Base-by-base conservation (phyloP, 306 rosid species). In the Aeschynomene evenia region DNA sequence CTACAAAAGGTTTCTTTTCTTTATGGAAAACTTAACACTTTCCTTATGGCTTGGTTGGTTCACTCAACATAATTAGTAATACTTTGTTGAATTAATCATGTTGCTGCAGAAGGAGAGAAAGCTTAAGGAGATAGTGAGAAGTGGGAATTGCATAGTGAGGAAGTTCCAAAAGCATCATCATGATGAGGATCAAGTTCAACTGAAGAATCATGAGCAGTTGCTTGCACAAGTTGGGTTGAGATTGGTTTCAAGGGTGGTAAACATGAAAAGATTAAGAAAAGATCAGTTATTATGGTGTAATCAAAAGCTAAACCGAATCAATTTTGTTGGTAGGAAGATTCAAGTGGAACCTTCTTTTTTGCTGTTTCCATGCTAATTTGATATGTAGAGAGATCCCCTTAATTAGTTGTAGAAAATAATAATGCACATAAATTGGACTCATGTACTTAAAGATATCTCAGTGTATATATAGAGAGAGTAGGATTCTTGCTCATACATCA, bases 331-430 rank as follows among this genome's bases (percentile, higher is more conserved):
- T 37, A 79, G 77, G 58, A 80, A 72, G 85, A 55, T 85, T 45
- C 88, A 74, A 8, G 61, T 85, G 62, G 87, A 90, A 10, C 81
- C 89, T 51, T 78, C 84, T 0, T 71, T 85, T 77, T 80, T 66
- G 72, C 87, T 87, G 72, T 87, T 85, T 61, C 94, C 94, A 57
- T 85, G 83, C 80, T 90, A 75, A 83, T 79, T 82, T 66, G n/a
- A 81, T 57, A 33, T 37, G n/a, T 16, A 60, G 7, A 21, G 31
- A 56, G n/a, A n/a, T n/a, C n/a, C 9, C 51, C 26, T 22, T 9
- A n/a, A 0, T 56, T 74, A 34, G 2, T 0, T 15, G 16, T 13
- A 48, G 20, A 29, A 39, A 64, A 23, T 5, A 24, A 26, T 23
- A 4, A 33, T 61, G 46, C 13, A 55, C 10, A 42, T 0, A 52